Conservation (phyloP, 371 early-diverging fungal species). For the Mucor saturninus region DNA sequence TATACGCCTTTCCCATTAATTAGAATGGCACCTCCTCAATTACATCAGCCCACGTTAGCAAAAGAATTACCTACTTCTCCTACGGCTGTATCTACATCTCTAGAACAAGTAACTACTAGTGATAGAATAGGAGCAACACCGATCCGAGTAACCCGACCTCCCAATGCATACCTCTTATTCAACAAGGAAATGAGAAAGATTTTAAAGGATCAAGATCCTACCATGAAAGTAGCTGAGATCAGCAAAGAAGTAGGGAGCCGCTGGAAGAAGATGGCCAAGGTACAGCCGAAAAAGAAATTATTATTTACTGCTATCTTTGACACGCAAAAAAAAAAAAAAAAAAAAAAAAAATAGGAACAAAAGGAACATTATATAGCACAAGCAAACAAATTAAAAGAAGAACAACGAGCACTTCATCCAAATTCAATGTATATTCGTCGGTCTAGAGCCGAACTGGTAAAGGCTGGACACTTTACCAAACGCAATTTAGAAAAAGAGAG, state of each 20-base stretch:
- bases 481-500: conserved; percentile 19
- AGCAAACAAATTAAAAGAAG: conserved; percentile 49
- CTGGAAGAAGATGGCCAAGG: conserved; percentile 59
- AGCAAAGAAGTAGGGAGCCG: conserved; percentile 64
- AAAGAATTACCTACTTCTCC: background rate
- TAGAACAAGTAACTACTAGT: conserved; percentile 5
- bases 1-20: conserved; percentile 38
- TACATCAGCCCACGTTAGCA: conserved; percentile 26
- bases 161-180: conserved; percentile 68
- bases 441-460: conserved; percentile 66
- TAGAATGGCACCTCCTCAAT: conserved; percentile 26
- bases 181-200: conserved; percentile 70
- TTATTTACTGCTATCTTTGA: background rate
- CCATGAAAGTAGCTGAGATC: conserved; percentile 68
- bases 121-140: conserved; percentile 20
- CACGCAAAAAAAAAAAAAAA: background rate
- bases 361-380: conserved; percentile 43
- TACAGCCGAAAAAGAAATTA: conserved; percentile 4
- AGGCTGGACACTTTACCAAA: conserved; percentile 53
- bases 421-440: conserved; percentile 72
- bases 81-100: background rate
- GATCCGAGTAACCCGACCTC: conserved; percentile 64
- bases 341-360: conserved; percentile 22
- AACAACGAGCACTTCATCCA: conserved; percentile 55
- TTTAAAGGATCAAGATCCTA: conserved; percentile 66